Percentiles rank a stretch among this genome's conserved stretches.
Evolutionary conservation across 2,329 filamentous ascomycete genomes (phyloP).

Genomic region (Fusarium proliferatum): DNA sequence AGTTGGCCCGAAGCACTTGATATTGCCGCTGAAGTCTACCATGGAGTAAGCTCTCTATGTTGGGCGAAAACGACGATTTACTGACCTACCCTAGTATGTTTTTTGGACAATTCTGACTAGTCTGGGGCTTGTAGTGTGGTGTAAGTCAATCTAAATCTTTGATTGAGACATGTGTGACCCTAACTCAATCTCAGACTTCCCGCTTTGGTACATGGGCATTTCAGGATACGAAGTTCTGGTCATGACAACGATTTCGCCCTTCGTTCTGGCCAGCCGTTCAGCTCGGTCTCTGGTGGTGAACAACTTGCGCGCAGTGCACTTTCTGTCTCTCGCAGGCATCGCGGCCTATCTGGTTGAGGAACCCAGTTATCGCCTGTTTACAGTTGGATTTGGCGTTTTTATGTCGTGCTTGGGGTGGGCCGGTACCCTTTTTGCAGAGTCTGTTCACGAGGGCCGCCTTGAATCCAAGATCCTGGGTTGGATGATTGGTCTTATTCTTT

Average conservation of each 20-base stretch:
- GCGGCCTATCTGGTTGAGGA: slow-evolving; percentile 80
- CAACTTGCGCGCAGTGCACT: slow-evolving; percentile 77
- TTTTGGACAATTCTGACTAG: slow-evolving; percentile 97
- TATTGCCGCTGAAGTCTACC: slow-evolving; percentile 88
- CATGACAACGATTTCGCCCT: slow-evolving; percentile 83
- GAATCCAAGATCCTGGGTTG: slow-evolving; percentile 87
- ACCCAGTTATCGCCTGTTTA: slow-evolving; percentile 81
- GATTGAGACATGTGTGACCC: slow-evolving; percentile 1
- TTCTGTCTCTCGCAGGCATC: slow-evolving; percentile 82
- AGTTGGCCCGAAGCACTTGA: slow-evolving; percentile 81
- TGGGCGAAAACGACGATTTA: slow-evolving; percentile 6
- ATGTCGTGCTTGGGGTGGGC: slow-evolving; percentile 87
- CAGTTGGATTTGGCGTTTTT: slow-evolving; percentile 82
- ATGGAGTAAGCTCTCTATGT: slow-evolving; percentile 72
- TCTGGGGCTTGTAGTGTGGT: slow-evolving; percentile 91
- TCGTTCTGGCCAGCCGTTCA: slow-evolving; percentile 77
- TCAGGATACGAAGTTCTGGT: slow-evolving; percentile 94
- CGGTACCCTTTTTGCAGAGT: slow-evolving; percentile 82
- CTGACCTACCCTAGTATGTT: slow-evolving; percentile 71
- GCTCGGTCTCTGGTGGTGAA: slow-evolving; percentile 75
- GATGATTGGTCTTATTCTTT: slow-evolving; percentile 83
- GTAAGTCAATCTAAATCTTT: slow-evolving; percentile 63
- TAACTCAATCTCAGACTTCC: slow-evolving; percentile 74
- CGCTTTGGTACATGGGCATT: slow-evolving; percentile 98
- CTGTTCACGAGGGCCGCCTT: slow-evolving; percentile 77